Base-by-base conservation (phyloP, 176 grass and related monocot genomes). In the Thinopyrum elongatum region DNA sequence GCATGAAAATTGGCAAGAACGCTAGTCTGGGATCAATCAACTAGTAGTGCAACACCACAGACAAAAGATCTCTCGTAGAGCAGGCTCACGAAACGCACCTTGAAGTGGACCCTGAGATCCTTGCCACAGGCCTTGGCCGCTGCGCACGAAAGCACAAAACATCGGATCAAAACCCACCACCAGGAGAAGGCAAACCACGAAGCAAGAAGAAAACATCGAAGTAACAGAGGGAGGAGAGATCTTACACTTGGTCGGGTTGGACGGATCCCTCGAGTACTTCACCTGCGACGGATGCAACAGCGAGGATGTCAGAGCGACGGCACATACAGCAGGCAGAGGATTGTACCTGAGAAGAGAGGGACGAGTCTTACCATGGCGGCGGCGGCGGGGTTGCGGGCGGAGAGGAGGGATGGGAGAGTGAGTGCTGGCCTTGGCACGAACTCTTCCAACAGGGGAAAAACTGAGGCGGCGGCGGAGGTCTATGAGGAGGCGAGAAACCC, bases 101-200 rank as follows among this genome's bases (percentile, higher is more conserved):
- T 97, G 83, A 95, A 97, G 81, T 97, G 95, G 70, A 95, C 92
- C 81, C 95, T 92, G 74, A 93, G 84, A 86, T 97, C 95, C 58
- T 79, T 91, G 29, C 95, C 88, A 89, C 94, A 91, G 60, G 95
- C 90, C 92, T 97, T 97, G 58, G 92, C 88, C 29, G 95, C 95
- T 94, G 90, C 84, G 75, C 66, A 73, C 67, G 47, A 82, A 44
- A 88, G 23, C 34, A 79, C 16, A 34, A 76, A 31, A 77, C 6
- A 83, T 35, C 75, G 8, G 44, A 77, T 72, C 31, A 78, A n/a
- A 76, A 76, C 17, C 46, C 28, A 13, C 62, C 29, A 3, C 46
- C 13, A 6, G 14, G 8, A 41, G 7, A 65, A 61, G 7, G 11
- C n/a, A 75, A n/a, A 75, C 2, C 1, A 13, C 1, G 19, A 80